Evolutionary conservation across 805 yeast genomes (phyloP).

Genomic region (Candida pseudofarinosa): DNA sequence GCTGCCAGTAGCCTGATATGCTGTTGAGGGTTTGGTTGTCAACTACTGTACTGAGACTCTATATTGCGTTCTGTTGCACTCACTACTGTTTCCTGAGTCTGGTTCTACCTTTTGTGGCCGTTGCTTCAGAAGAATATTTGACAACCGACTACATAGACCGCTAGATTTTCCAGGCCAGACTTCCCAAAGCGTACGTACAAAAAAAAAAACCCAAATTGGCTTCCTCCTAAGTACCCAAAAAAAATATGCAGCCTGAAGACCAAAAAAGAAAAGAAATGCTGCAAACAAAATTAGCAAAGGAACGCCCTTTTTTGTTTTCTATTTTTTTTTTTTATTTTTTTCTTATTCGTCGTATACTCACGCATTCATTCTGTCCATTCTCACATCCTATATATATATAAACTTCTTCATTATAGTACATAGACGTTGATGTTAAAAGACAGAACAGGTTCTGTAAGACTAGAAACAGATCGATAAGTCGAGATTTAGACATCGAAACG

Average conservation of each 20-base stretch:
- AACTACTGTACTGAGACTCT: too few species aligned
- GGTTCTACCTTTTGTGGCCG: too few species aligned
- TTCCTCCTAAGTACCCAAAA: neutral
- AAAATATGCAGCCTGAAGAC: neutral
- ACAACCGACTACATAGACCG: too few species aligned
- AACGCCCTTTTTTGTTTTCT: neutral
- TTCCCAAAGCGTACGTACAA: neutral
- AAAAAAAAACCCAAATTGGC: neutral
- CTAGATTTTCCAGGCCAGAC: neutral
- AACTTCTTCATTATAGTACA: neutral
- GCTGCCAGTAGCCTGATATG: too few species aligned
- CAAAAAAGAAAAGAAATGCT: neutral
- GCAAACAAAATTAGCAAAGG: neutral
- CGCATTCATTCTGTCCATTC: neutral
- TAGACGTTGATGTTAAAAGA: neutral
- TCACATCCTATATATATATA: neutral
- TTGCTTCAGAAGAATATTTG: too few species aligned
- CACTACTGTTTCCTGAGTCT: too few species aligned
- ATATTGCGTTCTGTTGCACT: too few species aligned
- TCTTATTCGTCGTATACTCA: neutral
- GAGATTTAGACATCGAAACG: neutral
- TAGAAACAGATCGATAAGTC: neutral
- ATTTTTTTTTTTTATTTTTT: too few species aligned
- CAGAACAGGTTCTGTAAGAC: neutral
- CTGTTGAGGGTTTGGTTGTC: too few species aligned